Evolutionary conservation across 768 basidiomycete genomes (phyloP), one percentile per base, ranked within the genome.

Genomic region (Pleurotus pulmonarius): DNA sequence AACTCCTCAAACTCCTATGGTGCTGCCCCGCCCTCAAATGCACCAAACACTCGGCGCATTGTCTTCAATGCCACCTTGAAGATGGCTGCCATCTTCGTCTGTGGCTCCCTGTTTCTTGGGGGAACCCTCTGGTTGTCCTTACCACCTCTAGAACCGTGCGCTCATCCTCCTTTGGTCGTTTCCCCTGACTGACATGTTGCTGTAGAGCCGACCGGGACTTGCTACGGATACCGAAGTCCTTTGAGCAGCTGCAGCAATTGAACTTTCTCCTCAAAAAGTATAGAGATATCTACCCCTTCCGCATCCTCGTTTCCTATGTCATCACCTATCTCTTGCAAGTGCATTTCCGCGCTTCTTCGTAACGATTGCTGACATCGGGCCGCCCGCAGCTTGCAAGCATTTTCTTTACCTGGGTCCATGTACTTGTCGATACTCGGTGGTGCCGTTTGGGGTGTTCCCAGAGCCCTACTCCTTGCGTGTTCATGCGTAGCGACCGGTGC

Each of bases 321-420:
- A 83, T 81, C 49, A 90, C 92, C 1, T 98, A 96, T 70, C 81
- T 98, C 63, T 98, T 97, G 94, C 95, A 62, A 60, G 92, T 81
- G 40, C 51, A 55, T 40, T 56, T 55, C 60, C 8, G 22, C 41
- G 20, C n/a, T 22, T 60, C 34, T 49, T 46, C 44, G 22, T 47
- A 20, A 13, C 3, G 37, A 25, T 54, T 37, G n/a, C 47, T 37
- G 18, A 8, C 41, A 52, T 25, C 20, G 26, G 34, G n/a, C 41
- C 58, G 18, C 22, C 18, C 39, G 8, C 65, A 96, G 94, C 73
- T 78, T 98, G 5, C 95, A 98, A 77, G 93, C 94, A 0, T 98
- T 98, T 73, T 95, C 94, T 5, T 80, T 98, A 12, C 95, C 96
- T 0, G 95, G 95, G 1, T 96, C 94, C 43, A 96, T 98, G 94